A percentile compares a stretch with the other conserved stretches of the same genome.
Evolutionary conservation across 2,329 filamentous ascomycete genomes (phyloP).

Genomic region (Neoascochyta sp.): DNA sequence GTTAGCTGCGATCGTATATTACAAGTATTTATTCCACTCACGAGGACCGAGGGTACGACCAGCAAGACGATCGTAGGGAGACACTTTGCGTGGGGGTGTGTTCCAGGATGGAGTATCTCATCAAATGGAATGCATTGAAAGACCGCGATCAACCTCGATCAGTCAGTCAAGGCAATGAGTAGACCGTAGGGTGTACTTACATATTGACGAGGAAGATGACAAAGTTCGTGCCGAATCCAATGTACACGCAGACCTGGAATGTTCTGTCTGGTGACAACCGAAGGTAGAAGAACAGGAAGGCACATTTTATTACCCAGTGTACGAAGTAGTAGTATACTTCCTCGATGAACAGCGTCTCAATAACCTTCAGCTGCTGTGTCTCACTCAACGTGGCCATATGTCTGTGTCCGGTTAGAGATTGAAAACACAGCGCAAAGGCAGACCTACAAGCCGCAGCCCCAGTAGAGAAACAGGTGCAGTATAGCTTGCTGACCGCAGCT

Average conservation of each 20-base stretch:
- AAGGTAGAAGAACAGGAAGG: conserved; percentile 37
- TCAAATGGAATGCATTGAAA: conserved; percentile 34
- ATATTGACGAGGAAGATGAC: conserved; percentile 23
- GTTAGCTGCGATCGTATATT: conserved; percentile 8
- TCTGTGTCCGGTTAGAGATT: neutral
- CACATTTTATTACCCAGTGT: conserved; percentile 33
- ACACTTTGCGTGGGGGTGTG: conserved; percentile 21
- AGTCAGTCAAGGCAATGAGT: neutral
- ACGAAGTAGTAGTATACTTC: conserved; percentile 32
- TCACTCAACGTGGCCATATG: conserved; percentile 1
- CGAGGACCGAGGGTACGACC: conserved; percentile 23
- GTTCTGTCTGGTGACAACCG: conserved; percentile 19
- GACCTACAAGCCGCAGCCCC: conserved; percentile 20
- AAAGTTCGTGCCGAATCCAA: conserved; percentile 24
- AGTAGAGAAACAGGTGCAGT: conserved; percentile 20
- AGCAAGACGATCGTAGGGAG: conserved; percentile 25
- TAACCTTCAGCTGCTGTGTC: conserved; percentile 5
- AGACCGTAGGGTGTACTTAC: conserved; percentile 4
- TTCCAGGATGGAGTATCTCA: conserved; percentile 24
- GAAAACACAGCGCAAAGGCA: neutral
- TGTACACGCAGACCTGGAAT: conserved; percentile 23
- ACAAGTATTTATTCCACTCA: no score
- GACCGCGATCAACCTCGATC: conserved; percentile 18
- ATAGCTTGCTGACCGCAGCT: conserved; percentile 16
- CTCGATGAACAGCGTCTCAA: conserved; percentile 26